Conservation (phyloP, 257 asterid genomes). For the Solanum pennellii region DNA sequence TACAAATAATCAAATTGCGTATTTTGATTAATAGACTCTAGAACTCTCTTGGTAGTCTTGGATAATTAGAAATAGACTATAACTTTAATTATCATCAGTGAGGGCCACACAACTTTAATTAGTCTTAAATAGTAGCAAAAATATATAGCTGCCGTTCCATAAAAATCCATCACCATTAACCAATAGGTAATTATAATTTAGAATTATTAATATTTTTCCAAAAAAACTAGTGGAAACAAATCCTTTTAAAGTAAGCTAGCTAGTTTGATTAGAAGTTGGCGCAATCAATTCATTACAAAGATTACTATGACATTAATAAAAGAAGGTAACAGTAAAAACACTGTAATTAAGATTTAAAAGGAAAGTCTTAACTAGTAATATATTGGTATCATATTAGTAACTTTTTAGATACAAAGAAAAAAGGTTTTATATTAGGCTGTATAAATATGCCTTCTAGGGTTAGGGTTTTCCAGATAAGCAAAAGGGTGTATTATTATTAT, state of each 20-base stretch:
- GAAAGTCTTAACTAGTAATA: not conserved
- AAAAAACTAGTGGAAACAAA: not conserved
- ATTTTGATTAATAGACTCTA: not conserved
- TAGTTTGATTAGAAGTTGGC: conserved; percentile 28
- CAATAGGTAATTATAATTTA: not conserved
- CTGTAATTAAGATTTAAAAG: not conserved
- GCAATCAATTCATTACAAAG: conserved; percentile 35
- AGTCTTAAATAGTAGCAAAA: not conserved
- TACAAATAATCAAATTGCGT: not conserved
- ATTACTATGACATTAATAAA: not conserved
- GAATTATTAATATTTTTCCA: not conserved
- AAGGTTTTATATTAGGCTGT: conserved; percentile 7
- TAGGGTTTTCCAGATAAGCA: conserved; percentile 36
- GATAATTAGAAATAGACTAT: not conserved
- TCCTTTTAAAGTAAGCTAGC: not conserved
- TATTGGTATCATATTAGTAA: not conserved
- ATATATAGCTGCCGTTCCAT: not conserved
- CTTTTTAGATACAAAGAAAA: not conserved
- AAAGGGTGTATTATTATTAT: not conserved
- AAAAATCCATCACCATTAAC: not conserved
- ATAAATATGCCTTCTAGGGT: conserved; percentile 50
- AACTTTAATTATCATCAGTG: not conserved
- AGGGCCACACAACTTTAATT: not conserved
- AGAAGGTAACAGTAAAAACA: not conserved
- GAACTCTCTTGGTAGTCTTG: not conserved